phyloP scores from a whole-genome alignment of 108 stramenopile species.

The Skeletonema potamos region DNA sequence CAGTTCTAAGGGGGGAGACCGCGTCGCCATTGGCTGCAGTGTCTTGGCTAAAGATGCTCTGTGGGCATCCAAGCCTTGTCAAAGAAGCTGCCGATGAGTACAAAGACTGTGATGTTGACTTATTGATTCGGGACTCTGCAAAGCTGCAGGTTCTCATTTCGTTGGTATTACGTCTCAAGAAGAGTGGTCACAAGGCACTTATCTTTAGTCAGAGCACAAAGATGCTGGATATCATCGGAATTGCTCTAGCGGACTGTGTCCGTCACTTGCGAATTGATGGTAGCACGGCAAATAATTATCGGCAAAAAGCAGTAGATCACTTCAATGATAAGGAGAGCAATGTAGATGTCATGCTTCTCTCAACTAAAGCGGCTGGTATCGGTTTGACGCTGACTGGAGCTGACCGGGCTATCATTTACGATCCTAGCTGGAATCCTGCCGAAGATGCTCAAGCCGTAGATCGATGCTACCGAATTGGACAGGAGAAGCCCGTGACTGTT shows the following conservation, averaged over 20 bases:
- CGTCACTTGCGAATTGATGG: conserved; percentile 90
- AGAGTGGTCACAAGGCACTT: conserved; percentile 80
- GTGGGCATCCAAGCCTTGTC: conserved; percentile 75
- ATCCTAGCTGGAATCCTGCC: conserved; percentile 87
- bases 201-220: conserved; percentile 94
- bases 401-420: conserved; percentile 82
- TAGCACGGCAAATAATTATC: conserved; percentile 71
- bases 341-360: conserved; percentile 75
- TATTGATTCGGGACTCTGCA: conserved; percentile 51
- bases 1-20: conserved; percentile 45
- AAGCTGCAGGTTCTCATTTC: conserved; percentile 77
- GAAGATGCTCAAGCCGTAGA: conserved; percentile 95
- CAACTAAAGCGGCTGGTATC: conserved; percentile 85
- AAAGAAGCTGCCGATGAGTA: conserved; percentile 25
- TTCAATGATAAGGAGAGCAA: conserved; percentile 80
- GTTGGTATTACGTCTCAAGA: conserved; percentile 58
- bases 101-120: conserved; percentile 22
- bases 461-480: conserved; percentile 92
- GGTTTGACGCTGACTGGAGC: conserved; percentile 85
- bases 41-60: conserved; percentile 76
- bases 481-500: conserved; percentile 88
- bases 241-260: conserved; percentile 22
- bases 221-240: conserved; percentile 87
- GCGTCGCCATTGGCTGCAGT: conserved; percentile 66
- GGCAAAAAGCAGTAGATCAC: conserved; percentile 86